phyloP scores from a whole-genome alignment of 805 yeast species.

The Metschnikowia gruessii region DNA sequence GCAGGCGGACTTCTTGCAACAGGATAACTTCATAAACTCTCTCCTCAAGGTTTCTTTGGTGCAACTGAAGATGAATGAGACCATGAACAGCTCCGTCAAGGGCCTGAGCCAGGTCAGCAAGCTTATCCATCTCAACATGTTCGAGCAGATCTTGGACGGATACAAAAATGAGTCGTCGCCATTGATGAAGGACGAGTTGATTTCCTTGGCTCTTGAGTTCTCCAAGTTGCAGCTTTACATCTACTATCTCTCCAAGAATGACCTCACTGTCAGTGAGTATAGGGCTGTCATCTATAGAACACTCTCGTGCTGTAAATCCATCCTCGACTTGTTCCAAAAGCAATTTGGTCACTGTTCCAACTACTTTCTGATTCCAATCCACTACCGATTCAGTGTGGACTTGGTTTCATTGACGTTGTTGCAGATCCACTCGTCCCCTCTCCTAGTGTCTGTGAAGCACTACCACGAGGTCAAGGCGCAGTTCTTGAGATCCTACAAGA shows the following conservation, averaged over 20 bases:
- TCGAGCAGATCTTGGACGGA: conserved; percentile 38
- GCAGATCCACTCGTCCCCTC: conserved; percentile 23
- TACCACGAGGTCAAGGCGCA: conserved; percentile 14
- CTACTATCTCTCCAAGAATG: conserved; percentile 31
- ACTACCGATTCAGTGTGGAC: conserved; percentile 39
- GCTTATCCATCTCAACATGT: conserved; percentile 41
- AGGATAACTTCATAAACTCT: conserved; percentile 26
- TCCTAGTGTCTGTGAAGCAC: conserved; percentile 11
- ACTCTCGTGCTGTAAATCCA: conserved; percentile 26
- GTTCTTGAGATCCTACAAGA: conserved; percentile 14
- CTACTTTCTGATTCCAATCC: conserved; percentile 37
- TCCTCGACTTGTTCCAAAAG: conserved; percentile 27
- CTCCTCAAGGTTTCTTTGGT: conserved; percentile 31
- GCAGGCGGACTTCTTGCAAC: conserved; percentile 11
- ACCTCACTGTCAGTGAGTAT: conserved; percentile 29
- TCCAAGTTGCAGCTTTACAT: conserved; percentile 38
- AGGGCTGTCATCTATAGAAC: conserved; percentile 27
- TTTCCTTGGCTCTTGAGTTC: conserved; percentile 34
- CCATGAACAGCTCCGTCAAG: conserved; percentile 32
- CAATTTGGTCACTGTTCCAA: conserved; percentile 20
- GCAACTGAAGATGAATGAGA: conserved; percentile 41
- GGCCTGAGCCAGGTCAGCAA: conserved; percentile 28
- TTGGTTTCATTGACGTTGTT: conserved; percentile 31
- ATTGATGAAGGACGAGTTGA: conserved; percentile 22
- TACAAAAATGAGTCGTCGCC: conserved; percentile 21